Evolutionary conservation across 345 rosid genomes (phyloP), one percentile per base, ranked within the genome.

Genomic region (Eucalyptus fibrosa): DNA sequence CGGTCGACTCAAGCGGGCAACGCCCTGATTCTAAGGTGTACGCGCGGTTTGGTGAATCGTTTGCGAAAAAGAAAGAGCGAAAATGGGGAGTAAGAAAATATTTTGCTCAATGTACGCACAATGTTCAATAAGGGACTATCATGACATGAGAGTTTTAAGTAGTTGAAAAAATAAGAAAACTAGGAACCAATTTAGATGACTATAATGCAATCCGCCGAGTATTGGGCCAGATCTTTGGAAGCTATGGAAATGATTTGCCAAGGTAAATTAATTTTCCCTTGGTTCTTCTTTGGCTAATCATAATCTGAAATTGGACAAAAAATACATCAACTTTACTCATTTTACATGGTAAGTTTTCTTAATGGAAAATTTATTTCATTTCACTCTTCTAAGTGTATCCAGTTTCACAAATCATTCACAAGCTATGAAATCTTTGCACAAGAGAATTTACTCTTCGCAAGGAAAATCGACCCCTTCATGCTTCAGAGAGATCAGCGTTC

Each of bases 401-500:
- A 51, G 42, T 6, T 50, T 88, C 32, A 44, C 50, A 67, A 86
- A 37, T 49, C 42, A 40, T 77, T 40, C 47, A 40, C 85, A 77
- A 24, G 85, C 47, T 37, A 77, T 14, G 47, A 21, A 77, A 77
- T 77, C 85, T 77, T 77, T 40, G 47, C 16, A 40, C 15, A 6
- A 77, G 85, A 77, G 85, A 37, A 77, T 77, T 86, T 26, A 21
- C 45, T 77, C 12, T 65, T 23, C 16, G n/a, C 23, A 6, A 49
- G 37, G 72, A 89, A 77, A 87, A 53, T 12, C 8, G 7, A 24
- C 62, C 87, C 28, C 67, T 77, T 92, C 92, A 94, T 87, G 96
- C 96, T 92, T 96, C 95, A 0, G 94, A 93, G 85, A 96, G 93
- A 89, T 95, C 97, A 4, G 89, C 94, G 15, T 88, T 91, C 82